A percentile compares a stretch with the other conserved stretches of the same genome.
phyloP scores from a whole-genome alignment of 1,139 yeast genomes.

The Pichia inconspicua region DNA sequence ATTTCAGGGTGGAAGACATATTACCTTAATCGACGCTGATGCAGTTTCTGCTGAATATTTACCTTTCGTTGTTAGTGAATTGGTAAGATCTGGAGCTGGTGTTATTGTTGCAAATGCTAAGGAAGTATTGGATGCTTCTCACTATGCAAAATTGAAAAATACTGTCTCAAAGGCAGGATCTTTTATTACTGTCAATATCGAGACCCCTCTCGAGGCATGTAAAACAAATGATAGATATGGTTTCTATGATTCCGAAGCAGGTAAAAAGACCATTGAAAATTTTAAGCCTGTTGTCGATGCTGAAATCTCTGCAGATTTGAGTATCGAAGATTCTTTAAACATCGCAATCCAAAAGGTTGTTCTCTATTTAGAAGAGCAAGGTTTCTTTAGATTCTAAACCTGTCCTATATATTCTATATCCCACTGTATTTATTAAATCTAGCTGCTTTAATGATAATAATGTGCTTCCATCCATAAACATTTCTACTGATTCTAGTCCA shows the following conservation, averaged over 20 bases:
- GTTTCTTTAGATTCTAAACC: constrained; percentile 48
- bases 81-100: constrained; percentile 86
- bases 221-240: constrained; percentile 43
- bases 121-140: constrained; percentile 38
- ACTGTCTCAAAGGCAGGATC: constrained; percentile 40
- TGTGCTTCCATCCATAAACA: too few species aligned
- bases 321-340: constrained; percentile 39
- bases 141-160: constrained; percentile 30
- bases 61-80: constrained; percentile 66
- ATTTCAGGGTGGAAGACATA: constrained; percentile 79
- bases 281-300: constrained; percentile 42
- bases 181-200: constrained; percentile 42
- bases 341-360: constrained; percentile 68
- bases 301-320: constrained; percentile 45
- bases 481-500: too few species aligned
- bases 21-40: constrained; percentile 54
- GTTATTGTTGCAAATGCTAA: constrained; percentile 57
- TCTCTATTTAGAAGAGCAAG: constrained; percentile 67
- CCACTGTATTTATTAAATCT: neutral
- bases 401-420: neutral
- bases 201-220: constrained; percentile 40
- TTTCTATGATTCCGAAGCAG: constrained; percentile 36
- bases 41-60: constrained; percentile 37
- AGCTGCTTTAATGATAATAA: neutral
- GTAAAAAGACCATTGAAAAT: constrained; percentile 34